phyloP scores from a whole-genome alignment of 495 filamentous ascomycete species.

The Achaetomiella virescens region DNA sequence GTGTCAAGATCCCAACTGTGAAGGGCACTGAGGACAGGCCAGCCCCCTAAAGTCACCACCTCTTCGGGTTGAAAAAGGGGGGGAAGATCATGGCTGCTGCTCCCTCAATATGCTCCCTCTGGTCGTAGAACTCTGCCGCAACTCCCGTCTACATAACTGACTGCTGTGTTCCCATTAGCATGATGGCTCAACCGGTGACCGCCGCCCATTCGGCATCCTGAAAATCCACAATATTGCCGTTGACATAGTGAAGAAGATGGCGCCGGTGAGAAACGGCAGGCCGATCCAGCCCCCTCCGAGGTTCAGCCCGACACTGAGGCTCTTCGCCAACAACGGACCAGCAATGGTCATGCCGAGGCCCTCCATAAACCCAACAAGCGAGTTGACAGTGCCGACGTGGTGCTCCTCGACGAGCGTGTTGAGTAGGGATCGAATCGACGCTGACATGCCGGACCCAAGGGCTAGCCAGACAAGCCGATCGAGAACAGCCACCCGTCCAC shows the following conservation, averaged over 20 bases:
- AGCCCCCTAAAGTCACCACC: not conserved
- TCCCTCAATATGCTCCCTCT: not conserved
- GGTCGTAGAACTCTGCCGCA: not conserved
- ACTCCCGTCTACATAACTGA: not conserved
- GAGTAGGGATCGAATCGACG: constrained; percentile 22
- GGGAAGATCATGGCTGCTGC: not conserved
- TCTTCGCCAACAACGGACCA: constrained; percentile 25
- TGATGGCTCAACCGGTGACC: not conserved
- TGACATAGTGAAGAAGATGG: constrained; percentile 13
- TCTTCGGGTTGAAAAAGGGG: not conserved
- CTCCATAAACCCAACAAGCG: constrained; percentile 27
- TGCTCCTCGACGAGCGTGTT: constrained; percentile 32
- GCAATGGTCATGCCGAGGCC: constrained; percentile 21
- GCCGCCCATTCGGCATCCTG: constrained; percentile 5
- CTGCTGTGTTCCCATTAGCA: not conserved
- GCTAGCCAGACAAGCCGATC: constrained; percentile 22
- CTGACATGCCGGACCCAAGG: constrained; percentile 17
- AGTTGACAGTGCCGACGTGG: constrained; percentile 29
- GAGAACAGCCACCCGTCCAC: constrained; percentile 16
- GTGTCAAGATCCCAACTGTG: too few species aligned
- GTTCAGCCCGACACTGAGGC: constrained; percentile 23
- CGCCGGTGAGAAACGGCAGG: constrained; percentile 24
- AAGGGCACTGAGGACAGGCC: too few species aligned
- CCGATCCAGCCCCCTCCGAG: constrained; percentile 25
- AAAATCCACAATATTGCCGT: constrained; percentile 21